Evolutionary conservation across 2,329 filamentous ascomycete species (phyloP), one percentile per base, ranked within the genome.

Genomic region (Microcyclospora tardicrescens): DNA sequence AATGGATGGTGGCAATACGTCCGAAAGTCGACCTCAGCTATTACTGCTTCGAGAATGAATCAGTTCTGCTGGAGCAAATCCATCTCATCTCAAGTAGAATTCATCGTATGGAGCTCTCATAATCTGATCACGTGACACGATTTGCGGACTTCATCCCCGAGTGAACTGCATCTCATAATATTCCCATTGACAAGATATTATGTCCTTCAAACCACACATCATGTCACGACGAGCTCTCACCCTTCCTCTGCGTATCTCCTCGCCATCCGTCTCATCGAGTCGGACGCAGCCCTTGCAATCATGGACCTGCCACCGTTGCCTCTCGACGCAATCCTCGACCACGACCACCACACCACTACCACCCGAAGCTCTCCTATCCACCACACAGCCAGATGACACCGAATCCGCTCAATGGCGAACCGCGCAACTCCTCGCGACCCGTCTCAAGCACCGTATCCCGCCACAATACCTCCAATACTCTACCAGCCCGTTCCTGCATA

Each of bases 251-350:
- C 44, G 55, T 37, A 44, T 42, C 16, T 36, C 50, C 15, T 47
- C 35, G 28, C 38, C 9, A 4, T 24, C 19, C 19, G 19, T 24
- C 8, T 28, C 46, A 24, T 33, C 43, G 10, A 16, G 41, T 12
- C 40, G 40, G 28, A 32, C 41, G 11, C 35, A 41, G 29, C 34
- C 41, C 13, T 34, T 42, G n/a, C 53, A n/a, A n/a, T n/a, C 48
- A 50, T 55, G 53, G 50, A 45, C 47, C 28, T 58, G 55, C 39
- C 48, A 49, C 28, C 43, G 55, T 44, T 58, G 55, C 34, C 50
- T 57, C 10, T 47, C 53, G 13, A 55, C 53, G 6, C 49, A 54
- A 37, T 28, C 51, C 31, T 39, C 45, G 28, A 13, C 29, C 13
- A 15, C 43, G 16, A 34, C 38, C 27, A 37, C 32, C 34, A 38